phyloP scores from a whole-genome alignment of 2,329 filamentous ascomycete genomes.

The Penicillium sp. region DNA sequence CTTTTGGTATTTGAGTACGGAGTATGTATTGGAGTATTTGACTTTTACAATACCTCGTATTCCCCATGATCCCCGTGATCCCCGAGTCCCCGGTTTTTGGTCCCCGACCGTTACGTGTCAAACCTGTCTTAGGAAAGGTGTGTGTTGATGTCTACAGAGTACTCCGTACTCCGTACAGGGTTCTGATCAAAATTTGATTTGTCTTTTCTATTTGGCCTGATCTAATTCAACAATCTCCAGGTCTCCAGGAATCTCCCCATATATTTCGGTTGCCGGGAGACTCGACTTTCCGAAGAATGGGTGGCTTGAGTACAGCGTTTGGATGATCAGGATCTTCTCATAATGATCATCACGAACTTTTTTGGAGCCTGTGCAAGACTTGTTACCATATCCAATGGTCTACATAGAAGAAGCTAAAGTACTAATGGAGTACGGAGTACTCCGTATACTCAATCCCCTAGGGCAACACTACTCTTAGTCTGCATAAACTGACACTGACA shows the following conservation, averaged over 20 bases:
- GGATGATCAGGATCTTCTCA: not conserved
- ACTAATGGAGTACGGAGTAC: not conserved
- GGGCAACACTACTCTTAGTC: not conserved
- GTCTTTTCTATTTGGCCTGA: not conserved
- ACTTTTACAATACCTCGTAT: not conserved
- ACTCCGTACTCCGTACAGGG: no score
- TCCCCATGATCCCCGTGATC: slow-evolving; percentile 8
- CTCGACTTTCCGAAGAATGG: not conserved
- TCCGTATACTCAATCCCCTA: not conserved
- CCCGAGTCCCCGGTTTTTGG: slow-evolving; percentile 12
- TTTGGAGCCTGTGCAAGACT: not conserved
- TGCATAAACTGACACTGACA: slow-evolving; percentile 4
- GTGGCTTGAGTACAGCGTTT: not conserved
- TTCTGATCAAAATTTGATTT: not conserved
- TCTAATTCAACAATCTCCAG: not conserved
- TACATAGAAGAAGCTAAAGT: not conserved
- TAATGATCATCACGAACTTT: not conserved
- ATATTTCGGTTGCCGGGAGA: not conserved
- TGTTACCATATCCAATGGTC: not conserved
- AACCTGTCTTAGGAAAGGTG: slow-evolving; percentile 25
- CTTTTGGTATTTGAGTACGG: not conserved
- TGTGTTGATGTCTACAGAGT: not conserved
- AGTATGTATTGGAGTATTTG: not conserved
- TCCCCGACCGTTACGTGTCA: slow-evolving; percentile 35
- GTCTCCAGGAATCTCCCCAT: not conserved